phyloP scores from a whole-genome alignment of 225 moss, liverwort and hornwort genomes.

The Straminergon stramineum region DNA sequence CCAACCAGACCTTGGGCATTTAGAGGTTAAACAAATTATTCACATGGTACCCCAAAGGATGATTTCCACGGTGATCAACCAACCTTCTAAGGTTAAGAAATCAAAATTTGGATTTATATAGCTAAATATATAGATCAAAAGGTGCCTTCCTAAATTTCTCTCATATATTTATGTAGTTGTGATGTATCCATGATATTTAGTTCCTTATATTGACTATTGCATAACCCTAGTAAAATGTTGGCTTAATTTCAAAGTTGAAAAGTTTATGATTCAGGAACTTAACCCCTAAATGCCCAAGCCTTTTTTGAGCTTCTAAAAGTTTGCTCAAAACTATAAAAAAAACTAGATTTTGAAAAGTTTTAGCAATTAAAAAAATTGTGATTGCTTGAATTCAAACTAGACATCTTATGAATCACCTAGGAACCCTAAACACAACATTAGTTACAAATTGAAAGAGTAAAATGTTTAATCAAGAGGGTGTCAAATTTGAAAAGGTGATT shows the following conservation, averaged over 20 bases:
- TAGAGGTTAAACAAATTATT: background rate
- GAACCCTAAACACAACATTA: background rate
- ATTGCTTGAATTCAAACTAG: background rate
- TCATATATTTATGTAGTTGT: no score
- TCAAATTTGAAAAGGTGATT: background rate
- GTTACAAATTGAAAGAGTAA: background rate
- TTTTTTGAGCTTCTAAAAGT: background rate
- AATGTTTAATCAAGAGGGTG: background rate
- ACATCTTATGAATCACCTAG: background rate
- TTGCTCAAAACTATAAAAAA: background rate
- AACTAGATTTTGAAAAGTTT: background rate
- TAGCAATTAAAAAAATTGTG: background rate
- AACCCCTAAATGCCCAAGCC: background rate
- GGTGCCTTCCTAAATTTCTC: no score
- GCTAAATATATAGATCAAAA: background rate
- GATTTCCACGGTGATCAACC: fast-evolving
- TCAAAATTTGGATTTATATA: background rate
- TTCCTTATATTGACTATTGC: background rate
- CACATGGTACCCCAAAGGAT: fast-evolving
- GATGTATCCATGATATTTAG: background rate
- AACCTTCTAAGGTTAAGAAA: background rate
- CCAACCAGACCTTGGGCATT: no score
- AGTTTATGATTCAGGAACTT: background rate
- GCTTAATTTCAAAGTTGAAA: background rate
- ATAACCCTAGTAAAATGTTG: background rate